Percentiles rank a stretch among this genome's conserved stretches.
phyloP scores from a whole-genome alignment of 2,329 filamentous ascomycete species.

The Hyphodiscus sp. region DNA sequence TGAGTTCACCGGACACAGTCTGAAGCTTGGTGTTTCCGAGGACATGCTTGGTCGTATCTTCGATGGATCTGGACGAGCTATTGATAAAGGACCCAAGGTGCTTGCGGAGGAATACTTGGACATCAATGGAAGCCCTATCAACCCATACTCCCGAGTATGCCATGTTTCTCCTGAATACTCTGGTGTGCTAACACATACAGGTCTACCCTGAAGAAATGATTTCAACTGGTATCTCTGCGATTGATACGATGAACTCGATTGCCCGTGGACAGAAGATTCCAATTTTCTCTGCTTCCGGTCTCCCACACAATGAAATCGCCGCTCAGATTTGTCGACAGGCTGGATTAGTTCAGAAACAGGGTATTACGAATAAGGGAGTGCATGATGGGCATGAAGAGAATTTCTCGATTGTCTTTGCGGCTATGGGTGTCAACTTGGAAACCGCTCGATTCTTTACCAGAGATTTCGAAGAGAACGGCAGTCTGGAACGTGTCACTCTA shows the following conservation, averaged over 20 bases:
- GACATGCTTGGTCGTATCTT: conserved; percentile 99
- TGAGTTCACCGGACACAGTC: conserved; percentile 91
- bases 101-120: conserved; percentile 96
- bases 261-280: conserved; percentile 99
- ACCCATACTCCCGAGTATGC: conserved; percentile 89
- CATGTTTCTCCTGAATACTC: background rate
- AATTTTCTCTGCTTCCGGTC: conserved; percentile 96
- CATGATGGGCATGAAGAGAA: conserved; percentile 98
- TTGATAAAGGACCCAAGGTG: conserved; percentile 98
- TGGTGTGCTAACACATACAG: conserved; percentile 37
- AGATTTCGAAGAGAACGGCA: conserved; percentile 98
- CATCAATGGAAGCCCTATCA: conserved; percentile 98
- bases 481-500: conserved; percentile 91
- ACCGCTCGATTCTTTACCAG: conserved; percentile 97
- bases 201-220: conserved; percentile 99
- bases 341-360: conserved; percentile 71
- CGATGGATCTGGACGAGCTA: conserved; percentile 93
- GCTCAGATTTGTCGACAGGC: conserved; percentile 98
- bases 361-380: conserved; percentile 81
- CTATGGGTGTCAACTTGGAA: conserved; percentile 99
- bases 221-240: conserved; percentile 96
- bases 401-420: conserved; percentile 98
- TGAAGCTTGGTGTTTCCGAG: conserved; percentile 98
- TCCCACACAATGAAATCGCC: conserved; percentile 98
- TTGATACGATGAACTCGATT: conserved; percentile 97